Evolutionary conservation across 2,329 filamentous ascomycete genomes (phyloP), one percentile per base, ranked within the genome.

Genomic region (Monilinia vaccinii-corymbosi): DNA sequence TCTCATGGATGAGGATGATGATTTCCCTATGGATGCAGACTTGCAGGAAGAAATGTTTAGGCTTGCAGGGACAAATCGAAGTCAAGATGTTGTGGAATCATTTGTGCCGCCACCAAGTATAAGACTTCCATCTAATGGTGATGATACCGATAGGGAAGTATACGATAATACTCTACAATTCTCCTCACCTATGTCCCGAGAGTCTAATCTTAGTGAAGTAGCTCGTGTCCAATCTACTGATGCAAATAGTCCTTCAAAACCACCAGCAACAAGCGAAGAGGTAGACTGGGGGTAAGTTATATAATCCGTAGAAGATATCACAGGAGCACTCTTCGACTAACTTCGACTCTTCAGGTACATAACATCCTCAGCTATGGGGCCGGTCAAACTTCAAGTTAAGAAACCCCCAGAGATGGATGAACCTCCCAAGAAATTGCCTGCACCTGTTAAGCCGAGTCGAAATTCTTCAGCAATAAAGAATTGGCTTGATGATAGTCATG

Each of bases 141-240:
- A 60, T 34, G 49, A 47, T 32, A 57, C 59, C 9, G 60, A 61
- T 46, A 59, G 53, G 44, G 66, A 68, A 62, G 58, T 68, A 64
- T 70, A 68, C 53, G 68, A 69, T 48, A 63, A 61, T 32, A 62
- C 60, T 63, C 66, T 70, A 56, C 66, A 70, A 56, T 67, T 66
- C 48, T 69, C 69, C 13, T 64, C 67, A 56, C 65, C 60, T 18
- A 66, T 63, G 11, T 48, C 56, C 21, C 46, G 31, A 23, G 25
- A 11, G 9, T 34, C 56, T 42, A 38, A 18, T 36, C 21, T n/a
- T 38, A 13, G 28, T 7, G 60, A 47, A 6, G 25, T 28, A 18
- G 14, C 47, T 21, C 50, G 34, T 11, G 34, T 18, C 9, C 23
- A 58, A 38, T 31, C 42, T 57, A 62, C 63, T 66, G 56, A 66